Evolutionary conservation across 2,329 filamentous ascomycete species (phyloP), one percentile per base, ranked within the genome.

Genomic region (Neophaeococcomyces aloes): DNA sequence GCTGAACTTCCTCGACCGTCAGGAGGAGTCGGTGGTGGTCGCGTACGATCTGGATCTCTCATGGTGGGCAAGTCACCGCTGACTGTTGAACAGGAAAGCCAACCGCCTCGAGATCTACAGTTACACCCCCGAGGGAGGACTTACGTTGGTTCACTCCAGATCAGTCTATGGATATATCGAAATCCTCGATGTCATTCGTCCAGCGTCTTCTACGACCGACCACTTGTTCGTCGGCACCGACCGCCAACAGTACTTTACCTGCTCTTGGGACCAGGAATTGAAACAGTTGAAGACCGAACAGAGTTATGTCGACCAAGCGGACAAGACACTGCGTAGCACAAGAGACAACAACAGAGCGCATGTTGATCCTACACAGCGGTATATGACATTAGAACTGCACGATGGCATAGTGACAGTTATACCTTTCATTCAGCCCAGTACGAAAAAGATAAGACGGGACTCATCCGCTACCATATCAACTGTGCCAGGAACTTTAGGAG

Each of bases 211-310:
- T 21, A 65, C 72, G 4, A 86, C 80, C 37, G 87, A 96, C 54
- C 78, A 95, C 49, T 76, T 98, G 48, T 94, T 98, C 59, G 75
- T 98, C 45, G 89, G 87, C 38, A 98, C 91, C 36, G 83, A 94
- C 59, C 79, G 83, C 44, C 83, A 85, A 54, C 81, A 87, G 56
- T 96, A 94, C 66, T 94, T 96, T 62, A 94, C 86, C 1, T 64
- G 94, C 15, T 79, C 74, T 13, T 98, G 91, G 88, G 79, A 95
- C 55, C 57, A 72, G 0, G 63, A 74, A 1, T 64, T 58, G 18
- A 70, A 67, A 15, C 64, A 71, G 42, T 61, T 80, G 11, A 65
- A 65, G 29, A 81, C 77, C 2, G 59, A 78, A 52, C 71, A 76
- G 61, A 71, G 68, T 47, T 76, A 73, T 60, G 67, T 75, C 33